These are phyloP conservation scores for Trapa incisa DNA, from an alignment of 345 rosid genomes.

Conservation along the genomic window DNA sequence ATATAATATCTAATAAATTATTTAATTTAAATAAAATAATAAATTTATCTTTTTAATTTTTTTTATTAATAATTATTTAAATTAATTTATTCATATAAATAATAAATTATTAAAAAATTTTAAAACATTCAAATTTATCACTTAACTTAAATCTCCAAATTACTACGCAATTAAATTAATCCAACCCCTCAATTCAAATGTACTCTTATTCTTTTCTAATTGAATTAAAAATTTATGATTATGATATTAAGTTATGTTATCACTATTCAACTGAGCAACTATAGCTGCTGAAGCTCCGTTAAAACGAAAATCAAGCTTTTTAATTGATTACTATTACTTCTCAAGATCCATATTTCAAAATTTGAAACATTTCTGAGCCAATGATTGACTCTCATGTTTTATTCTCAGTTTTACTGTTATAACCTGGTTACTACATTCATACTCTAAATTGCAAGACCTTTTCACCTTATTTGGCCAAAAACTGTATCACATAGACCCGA, in stretches of 20 bases:
- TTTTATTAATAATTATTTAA: too few species aligned
- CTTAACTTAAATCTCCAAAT: too few species aligned
- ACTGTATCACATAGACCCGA: neutral
- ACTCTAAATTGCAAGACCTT: neutral
- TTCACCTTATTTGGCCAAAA: too few species aligned
- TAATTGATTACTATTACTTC: conserved; percentile 2
- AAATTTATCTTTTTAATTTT: too few species aligned
- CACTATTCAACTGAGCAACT: neutral
- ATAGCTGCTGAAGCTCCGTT: neutral
- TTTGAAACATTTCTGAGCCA: neutral
- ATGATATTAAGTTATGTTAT: neutral
- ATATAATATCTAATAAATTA: too few species aligned
- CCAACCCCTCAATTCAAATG: too few species aligned
- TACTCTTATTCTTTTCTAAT: neutral
- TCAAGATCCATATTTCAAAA: neutral
- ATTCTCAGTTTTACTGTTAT: neutral
- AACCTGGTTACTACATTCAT: neutral
- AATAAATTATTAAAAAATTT: too few species aligned
- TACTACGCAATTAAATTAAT: too few species aligned
- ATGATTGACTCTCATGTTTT: neutral
- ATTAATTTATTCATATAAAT: too few species aligned
- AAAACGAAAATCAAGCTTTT: neutral
- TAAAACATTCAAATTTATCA: too few species aligned
- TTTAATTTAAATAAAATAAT: too few species aligned
- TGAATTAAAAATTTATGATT: neutral